Base-by-base conservation (phyloP, 192 early-diverging fungal genomes). In the Polychytrium aggregatum region DNA sequence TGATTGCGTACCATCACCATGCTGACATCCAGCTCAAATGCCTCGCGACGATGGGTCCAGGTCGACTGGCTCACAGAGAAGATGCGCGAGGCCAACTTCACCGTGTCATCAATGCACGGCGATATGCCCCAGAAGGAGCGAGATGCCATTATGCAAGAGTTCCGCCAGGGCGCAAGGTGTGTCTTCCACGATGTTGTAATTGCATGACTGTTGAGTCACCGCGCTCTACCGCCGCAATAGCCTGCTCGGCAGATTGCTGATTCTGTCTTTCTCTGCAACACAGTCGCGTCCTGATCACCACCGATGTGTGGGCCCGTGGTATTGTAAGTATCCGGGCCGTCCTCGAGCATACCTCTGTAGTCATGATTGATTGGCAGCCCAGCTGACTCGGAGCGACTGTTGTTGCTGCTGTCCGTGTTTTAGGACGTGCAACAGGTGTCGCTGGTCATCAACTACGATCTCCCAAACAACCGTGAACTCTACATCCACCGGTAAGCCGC, bases 51-150 rank as follows among this genome's bases (percentile, higher is more conserved):
- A n/a, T 22, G 20, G 11, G 20, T 1, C 33, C 48, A 79, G 77
- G 86, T 97, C 39, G 95, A 98, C 59, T 96, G 91, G 91, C 71
- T 98, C 41, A 88, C 95, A 22, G 83, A 84, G 45, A 89, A 95
- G 63, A 91, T 98, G 88, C 77, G 88, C 45, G 86, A 86, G 41
- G 83, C 85, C n/a, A 90, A 97, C 55, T 98, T 98, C 57, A 95
- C 95, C 8, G 93, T 98, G 2, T 88, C 92, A 6, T 76, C 95
- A 14, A 95, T 98, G 95, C 95, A 98, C 65, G 95, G 92, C 62
- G 95, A 98, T 46, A 98, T 98, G 95, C 84, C 88, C 29, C 92
- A 96, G 65, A 87, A 90, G 60, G 90, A 97, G 55, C 84, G 95
- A 56, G 93, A 96, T 56, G 82, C 85, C 17, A 92, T 98, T 44